Evolutionary conservation across 192 early-diverging fungal species (phyloP).

Genomic region (Linnemannia schmuckeri): DNA sequence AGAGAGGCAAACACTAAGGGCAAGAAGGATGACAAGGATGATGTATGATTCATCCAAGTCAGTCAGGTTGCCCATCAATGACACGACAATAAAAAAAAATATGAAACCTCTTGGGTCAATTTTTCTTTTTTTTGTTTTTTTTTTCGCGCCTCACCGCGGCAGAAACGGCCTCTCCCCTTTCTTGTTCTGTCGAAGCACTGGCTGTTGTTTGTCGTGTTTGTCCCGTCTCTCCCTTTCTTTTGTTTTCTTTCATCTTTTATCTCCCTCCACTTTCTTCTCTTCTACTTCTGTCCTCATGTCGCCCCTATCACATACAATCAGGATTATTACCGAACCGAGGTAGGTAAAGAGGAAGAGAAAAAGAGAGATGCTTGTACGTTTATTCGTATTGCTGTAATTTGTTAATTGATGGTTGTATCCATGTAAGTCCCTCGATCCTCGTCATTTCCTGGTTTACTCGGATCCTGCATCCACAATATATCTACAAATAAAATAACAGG

Average conservation of each 20-base stretch:
- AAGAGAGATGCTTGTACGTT: too few relatives aligned
- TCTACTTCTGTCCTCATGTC: not conserved
- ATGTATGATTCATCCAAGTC: not conserved
- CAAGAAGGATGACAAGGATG: not conserved
- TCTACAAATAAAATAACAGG: constrained; percentile 9
- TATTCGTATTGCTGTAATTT: too few relatives aligned
- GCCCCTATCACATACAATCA: not conserved
- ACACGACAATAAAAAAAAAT: not conserved
- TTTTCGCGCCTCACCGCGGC: not conserved
- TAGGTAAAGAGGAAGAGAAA: too few relatives aligned
- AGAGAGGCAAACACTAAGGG: not conserved
- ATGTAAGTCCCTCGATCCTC: too few relatives aligned
- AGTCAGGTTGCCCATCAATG: not conserved
- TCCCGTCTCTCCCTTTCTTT: not conserved
- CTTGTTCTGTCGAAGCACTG: too few relatives aligned
- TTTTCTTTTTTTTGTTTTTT: not conserved
- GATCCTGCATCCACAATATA: constrained; percentile 37
- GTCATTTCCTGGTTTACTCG: not conserved
- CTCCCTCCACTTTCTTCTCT: not conserved
- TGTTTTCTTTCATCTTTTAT: not conserved
- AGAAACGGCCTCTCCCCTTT: not conserved
- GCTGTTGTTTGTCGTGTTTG: not conserved
- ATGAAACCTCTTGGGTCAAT: not conserved
- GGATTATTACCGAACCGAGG: too few relatives aligned
- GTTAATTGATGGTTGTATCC: too few relatives aligned